Percentiles rank a stretch among this genome's conserved stretches.
These are phyloP conservation scores for Aspergillus brasiliensis DNA, from an alignment of 2,329 filamentous ascomycete species.

Conservation along the genomic window DNA sequence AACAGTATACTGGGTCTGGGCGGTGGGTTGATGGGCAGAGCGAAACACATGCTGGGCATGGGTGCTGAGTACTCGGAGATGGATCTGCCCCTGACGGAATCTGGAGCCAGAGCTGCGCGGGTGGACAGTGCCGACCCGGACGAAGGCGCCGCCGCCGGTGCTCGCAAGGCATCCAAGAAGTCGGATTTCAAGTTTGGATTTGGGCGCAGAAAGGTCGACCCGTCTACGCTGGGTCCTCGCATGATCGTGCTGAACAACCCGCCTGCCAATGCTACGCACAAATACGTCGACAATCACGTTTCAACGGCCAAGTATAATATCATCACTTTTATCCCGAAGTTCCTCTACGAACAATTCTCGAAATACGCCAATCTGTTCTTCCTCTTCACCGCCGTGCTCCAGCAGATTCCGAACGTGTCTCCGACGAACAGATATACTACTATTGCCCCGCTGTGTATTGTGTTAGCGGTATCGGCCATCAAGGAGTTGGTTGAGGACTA, in stretches of 20 bases:
- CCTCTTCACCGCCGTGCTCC: constrained; percentile 90
- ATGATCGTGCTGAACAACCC: constrained; percentile 97
- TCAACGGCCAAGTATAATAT: constrained; percentile 98
- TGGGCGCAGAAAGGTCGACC: constrained; percentile 79
- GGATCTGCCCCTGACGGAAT: constrained; percentile 91
- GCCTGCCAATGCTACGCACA: constrained; percentile 83
- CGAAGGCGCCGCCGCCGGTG: constrained; percentile 45
- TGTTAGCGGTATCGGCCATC: constrained; percentile 88
- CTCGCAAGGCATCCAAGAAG: constrained; percentile 64
- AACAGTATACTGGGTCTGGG: constrained; percentile 88
- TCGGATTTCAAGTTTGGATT: constrained; percentile 92
- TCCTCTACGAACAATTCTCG: constrained; percentile 96
- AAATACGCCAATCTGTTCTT: constrained; percentile 99
- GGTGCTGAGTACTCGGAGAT: constrained; percentile 90
- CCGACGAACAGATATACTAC: constrained; percentile 96
- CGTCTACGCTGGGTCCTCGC: constrained; percentile 84
- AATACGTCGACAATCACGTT: constrained; percentile 94
- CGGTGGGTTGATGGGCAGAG: constrained; percentile 80
- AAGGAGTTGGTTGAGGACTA: constrained; percentile 96
- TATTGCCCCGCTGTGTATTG: constrained; percentile 87
- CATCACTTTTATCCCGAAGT: constrained; percentile 91
- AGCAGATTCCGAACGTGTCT: constrained; percentile 93
- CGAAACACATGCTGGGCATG: constrained; percentile 91
- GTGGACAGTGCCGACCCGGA: constrained; percentile 49
- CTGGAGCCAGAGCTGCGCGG: constrained; percentile 55